phyloP scores from a whole-genome alignment of 805 yeast genomes.

The Ogataea salicorniae region DNA sequence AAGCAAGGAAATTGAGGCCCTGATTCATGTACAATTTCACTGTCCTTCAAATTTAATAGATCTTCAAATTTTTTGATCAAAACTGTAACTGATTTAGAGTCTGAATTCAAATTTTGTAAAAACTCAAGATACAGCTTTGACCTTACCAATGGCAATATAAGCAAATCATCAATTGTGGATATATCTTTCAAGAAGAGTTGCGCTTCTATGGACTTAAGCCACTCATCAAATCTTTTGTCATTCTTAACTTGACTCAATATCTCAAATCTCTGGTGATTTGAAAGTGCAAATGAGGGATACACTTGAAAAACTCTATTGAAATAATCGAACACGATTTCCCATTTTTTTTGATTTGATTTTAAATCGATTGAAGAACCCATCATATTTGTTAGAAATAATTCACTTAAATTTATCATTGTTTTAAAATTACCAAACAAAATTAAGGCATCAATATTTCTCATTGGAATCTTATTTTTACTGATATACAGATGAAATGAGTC shows the following conservation, averaged over 20 bases:
- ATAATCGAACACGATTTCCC: slow-evolving; percentile 13
- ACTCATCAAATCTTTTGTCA: slow-evolving; percentile 7
- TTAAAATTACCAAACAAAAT: slow-evolving; percentile 40
- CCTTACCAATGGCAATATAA: slow-evolving; percentile 6
- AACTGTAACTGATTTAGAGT: too few relatives aligned
- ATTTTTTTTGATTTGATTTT: slow-evolving; percentile 3
- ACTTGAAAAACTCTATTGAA: slow-evolving; percentile 20
- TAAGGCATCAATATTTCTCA: slow-evolving; percentile 32
- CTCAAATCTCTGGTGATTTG: slow-evolving; percentile 5
- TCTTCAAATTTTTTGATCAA: background rate
- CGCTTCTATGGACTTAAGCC: slow-evolving; percentile 10
- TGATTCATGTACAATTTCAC: background rate
- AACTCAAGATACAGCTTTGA: slow-evolving; percentile 1
- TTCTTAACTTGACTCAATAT: slow-evolving; percentile 1
- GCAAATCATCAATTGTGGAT: slow-evolving; percentile 2
- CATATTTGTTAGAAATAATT: slow-evolving; percentile 22
- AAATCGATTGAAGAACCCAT: background rate
- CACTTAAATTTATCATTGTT: slow-evolving; percentile 34
- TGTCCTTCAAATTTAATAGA: background rate
- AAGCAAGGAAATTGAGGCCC: slow-evolving; percentile 7
- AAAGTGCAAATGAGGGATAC: slow-evolving; percentile 22
- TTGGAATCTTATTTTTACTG: slow-evolving; percentile 25
- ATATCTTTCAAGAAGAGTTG: background rate
- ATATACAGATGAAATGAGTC: slow-evolving; percentile 29
- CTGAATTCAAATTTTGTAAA: slow-evolving; percentile 2